Percentiles rank a stretch among this genome's conserved stretches.
Conservation (phyloP, 805 yeast genomes). For the Ogataea henricii region DNA sequence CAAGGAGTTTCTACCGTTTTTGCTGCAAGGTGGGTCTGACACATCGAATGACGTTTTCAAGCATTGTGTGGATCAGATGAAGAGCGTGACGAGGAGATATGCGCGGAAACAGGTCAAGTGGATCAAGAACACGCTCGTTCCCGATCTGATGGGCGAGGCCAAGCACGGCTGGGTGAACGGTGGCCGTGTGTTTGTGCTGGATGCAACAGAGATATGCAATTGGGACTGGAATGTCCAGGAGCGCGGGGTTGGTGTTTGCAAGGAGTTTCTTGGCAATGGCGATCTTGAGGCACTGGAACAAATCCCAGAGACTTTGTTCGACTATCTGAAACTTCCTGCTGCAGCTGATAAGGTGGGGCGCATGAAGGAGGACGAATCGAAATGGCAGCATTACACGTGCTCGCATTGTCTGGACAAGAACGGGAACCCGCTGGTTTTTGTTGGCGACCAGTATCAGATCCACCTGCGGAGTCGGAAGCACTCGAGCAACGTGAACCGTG, state of each 20-base stretch:
- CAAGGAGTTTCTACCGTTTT: slow-evolving; percentile 76
- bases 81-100: slow-evolving; percentile 78
- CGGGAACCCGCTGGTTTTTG: slow-evolving; percentile 58
- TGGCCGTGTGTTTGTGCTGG: slow-evolving; percentile 65
- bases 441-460: slow-evolving; percentile 73
- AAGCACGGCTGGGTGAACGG: slow-evolving; percentile 52
- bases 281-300: slow-evolving; percentile 6
- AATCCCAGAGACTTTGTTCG: slow-evolving; percentile 22
- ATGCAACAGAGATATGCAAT: slow-evolving; percentile 67
- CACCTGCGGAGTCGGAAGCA: slow-evolving; percentile 76
- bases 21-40: slow-evolving; percentile 30
- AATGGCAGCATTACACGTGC: slow-evolving; percentile 74
- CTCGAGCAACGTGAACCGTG: slow-evolving; percentile 48
- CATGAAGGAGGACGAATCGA: slow-evolving; percentile 19
- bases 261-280: slow-evolving; percentile 26
- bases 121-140: slow-evolving; percentile 72
- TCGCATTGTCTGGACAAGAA: slow-evolving; percentile 59
- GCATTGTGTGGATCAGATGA: slow-evolving; percentile 72
- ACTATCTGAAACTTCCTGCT: slow-evolving; percentile 13
- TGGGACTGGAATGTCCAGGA: slow-evolving; percentile 63
- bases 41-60: slow-evolving; percentile 30
- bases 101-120: slow-evolving; percentile 89
- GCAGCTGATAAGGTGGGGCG: background rate
- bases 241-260: slow-evolving; percentile 55
- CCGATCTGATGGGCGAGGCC: slow-evolving; percentile 54